Evolutionary conservation across 2,329 filamentous ascomycete species (phyloP), one percentile per base, ranked within the genome.

Genomic region (Colletotrichum neosansevieriae): DNA sequence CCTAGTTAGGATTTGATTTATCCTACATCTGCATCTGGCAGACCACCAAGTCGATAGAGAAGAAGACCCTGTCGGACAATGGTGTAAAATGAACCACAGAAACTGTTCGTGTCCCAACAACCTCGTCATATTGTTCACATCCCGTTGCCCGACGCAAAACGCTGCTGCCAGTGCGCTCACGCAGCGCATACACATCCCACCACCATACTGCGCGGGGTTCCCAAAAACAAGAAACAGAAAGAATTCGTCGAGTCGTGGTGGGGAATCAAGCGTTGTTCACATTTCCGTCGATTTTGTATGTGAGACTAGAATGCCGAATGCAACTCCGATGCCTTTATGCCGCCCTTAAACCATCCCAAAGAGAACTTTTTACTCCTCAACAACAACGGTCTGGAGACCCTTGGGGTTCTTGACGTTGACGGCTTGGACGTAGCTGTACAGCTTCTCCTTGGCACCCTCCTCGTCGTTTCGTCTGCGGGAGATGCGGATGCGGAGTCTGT

Each of bases 381-480:
- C 95, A 78, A 97, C 88, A 78, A 92, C 90, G 76, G 96, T 99
- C 81, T 92, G 90, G 77, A 99, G 92, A 84, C 96, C 95, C 93
- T 98, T 98, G 85, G 94, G 91, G 86, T 97, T 92, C 93, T 98
- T 97, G 82, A 98, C 94, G 86, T 98, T 98, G 83, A 99, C 96
- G 78, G 96, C 96, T 91, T 99, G 95, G 77, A 99, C 96, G 87
- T 97, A 98, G 85, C 92, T 96, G 92, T 98, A 99, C 76, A 99
- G 91, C 90, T 97, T 97, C 91, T 99, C 94, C 89, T 97, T 97
- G 83, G 97, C 96, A 79, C 93, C 94, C 88, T 99, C 96, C 89
- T 98, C 96, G 85, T 99, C 96, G 88, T 99, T 99, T 91, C 96
- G 94, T 91, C 97, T 97, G 86, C 96, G 94, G 82, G 94, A 97